Evolutionary conservation across 345 rosid genomes (phyloP).

Genomic region (Moringa oleifera): DNA sequence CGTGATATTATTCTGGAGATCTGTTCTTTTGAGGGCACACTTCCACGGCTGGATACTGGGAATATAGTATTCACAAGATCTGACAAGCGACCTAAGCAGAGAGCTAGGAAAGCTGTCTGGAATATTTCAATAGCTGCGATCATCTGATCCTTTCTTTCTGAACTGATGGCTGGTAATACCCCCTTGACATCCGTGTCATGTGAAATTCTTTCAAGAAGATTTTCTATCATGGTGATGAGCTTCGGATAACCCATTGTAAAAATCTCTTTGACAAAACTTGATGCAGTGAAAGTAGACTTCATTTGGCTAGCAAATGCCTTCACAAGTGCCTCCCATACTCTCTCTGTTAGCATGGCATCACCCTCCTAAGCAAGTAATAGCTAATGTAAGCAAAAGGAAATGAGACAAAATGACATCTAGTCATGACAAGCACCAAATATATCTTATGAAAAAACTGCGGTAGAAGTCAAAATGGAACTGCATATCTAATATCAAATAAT

Average conservation of each 20-base stretch:
- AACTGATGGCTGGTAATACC: slow-evolving; percentile 73
- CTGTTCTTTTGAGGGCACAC: slow-evolving; percentile 86
- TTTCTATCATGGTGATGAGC: slow-evolving; percentile 76
- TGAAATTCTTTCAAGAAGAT: slow-evolving; percentile 82
- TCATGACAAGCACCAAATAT: background rate
- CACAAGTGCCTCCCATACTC: slow-evolving; percentile 96
- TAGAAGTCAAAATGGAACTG: too few relatives aligned
- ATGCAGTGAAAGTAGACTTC: slow-evolving; percentile 94
- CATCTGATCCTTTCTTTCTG: slow-evolving; percentile 77
- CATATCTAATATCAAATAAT: too few relatives aligned
- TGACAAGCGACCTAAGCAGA: slow-evolving; percentile 73
- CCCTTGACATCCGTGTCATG: slow-evolving; percentile 85
- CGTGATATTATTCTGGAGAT: slow-evolving; percentile 74
- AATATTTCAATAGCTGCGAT: slow-evolving; percentile 69
- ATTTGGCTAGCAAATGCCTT: slow-evolving; percentile 87
- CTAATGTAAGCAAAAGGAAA: slow-evolving; percentile 20
- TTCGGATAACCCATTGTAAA: slow-evolving; percentile 92
- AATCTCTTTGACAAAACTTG: slow-evolving; percentile 95
- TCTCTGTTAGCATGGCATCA: slow-evolving; percentile 73
- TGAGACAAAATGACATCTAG: background rate
- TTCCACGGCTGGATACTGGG: slow-evolving; percentile 93
- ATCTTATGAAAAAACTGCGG: background rate
- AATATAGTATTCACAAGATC: slow-evolving; percentile 85
- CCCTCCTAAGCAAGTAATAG: slow-evolving; percentile 54
- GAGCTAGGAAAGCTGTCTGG: slow-evolving; percentile 85